Conservation (phyloP, 1,284 basidiomycete genomes). For the Prillingera fragicola region DNA sequence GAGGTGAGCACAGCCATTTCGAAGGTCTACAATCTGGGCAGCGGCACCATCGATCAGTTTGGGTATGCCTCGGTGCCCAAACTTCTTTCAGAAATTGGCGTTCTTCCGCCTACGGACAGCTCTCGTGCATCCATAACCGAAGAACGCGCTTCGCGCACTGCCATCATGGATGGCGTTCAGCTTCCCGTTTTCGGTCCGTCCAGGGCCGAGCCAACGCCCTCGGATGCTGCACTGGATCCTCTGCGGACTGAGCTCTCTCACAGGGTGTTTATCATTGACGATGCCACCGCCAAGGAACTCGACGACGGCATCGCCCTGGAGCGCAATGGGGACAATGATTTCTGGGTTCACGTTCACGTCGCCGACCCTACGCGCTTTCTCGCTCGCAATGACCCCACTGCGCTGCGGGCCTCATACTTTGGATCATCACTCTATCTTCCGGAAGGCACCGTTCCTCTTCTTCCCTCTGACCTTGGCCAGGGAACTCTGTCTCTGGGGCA, state of each 20-base stretch:
- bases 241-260: conserved; percentile 70
- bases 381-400: conserved; percentile 61
- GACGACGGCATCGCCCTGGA: conserved; percentile 93
- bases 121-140: conserved; percentile 35
- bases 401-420: conserved; percentile 55
- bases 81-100: conserved; percentile 62
- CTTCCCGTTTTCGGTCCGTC: conserved; percentile 1
- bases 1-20: conserved; percentile 58
- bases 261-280: conserved; percentile 87
- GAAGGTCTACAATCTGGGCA: conserved; percentile 53
- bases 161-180: conserved; percentile 30
- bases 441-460: conserved; percentile 63
- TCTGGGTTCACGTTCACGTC: conserved; percentile 88
- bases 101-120: conserved; percentile 65
- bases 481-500: conserved; percentile 58
- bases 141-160: conserved; percentile 21
- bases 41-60: conserved; percentile 49
- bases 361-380: conserved; percentile 85
- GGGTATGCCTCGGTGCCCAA: conserved; percentile 47
- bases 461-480: conserved; percentile 54
- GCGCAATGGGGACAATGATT: conserved; percentile 53
- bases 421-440: conserved; percentile 60
- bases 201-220: conserved; percentile 14
- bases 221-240: conserved; percentile 20
- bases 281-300: conserved; percentile 71